Evolutionary conservation across 345 rosid genomes (phyloP).

Genomic region (Boechera divaricarpa): DNA sequence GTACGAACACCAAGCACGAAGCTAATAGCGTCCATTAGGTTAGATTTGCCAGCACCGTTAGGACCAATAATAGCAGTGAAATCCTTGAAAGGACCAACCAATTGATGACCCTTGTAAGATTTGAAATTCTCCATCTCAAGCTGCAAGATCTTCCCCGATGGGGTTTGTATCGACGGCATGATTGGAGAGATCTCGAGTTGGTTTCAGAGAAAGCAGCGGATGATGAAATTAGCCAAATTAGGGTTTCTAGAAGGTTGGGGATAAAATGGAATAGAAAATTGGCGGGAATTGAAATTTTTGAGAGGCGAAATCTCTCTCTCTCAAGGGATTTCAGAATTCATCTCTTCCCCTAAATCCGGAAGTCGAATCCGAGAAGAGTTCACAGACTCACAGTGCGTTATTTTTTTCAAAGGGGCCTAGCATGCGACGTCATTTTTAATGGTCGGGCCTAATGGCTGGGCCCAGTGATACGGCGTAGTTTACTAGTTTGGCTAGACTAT

Average conservation of each 20-base stretch:
- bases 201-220: slow-evolving; percentile 9
- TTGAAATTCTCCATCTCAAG: slow-evolving; percentile 97
- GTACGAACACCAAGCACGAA: slow-evolving; percentile 97
- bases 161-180: slow-evolving; percentile 73
- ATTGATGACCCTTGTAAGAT: slow-evolving; percentile 87
- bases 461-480: too few species aligned
- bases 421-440: neutral
- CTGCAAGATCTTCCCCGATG: slow-evolving; percentile 71
- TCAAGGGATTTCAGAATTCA: slow-evolving; percentile 18
- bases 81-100: slow-evolving; percentile 91
- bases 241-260: slow-evolving; percentile 40
- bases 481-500: too few species aligned
- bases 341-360: slow-evolving; percentile 38
- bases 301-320: slow-evolving; percentile 19
- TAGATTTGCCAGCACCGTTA: slow-evolving; percentile 96
- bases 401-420: neutral
- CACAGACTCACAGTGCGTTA: neutral
- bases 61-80: slow-evolving; percentile 99
- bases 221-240: slow-evolving; percentile 13
- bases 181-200: slow-evolving; percentile 24
- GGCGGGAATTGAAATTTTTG: slow-evolving; percentile 37
- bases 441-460: neutral
- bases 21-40: slow-evolving; percentile 98
- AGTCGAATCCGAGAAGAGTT: slow-evolving; percentile 35
- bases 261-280: neutral